phyloP scores from a whole-genome alignment of 371 early-diverging fungal genomes.

The Haplosporangium sp. region DNA sequence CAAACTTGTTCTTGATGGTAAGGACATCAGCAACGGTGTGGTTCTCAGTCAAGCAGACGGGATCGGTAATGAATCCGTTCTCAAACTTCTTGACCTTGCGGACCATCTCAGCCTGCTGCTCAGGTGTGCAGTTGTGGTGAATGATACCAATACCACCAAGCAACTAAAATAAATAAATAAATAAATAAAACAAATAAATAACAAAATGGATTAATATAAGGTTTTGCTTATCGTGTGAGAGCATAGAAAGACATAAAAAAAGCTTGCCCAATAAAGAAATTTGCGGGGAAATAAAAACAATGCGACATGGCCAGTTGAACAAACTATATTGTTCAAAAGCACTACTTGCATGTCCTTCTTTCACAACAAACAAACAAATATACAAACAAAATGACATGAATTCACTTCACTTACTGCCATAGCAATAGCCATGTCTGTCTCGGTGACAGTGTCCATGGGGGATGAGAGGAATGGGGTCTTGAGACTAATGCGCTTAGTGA shows the following conservation, averaged over 20 bases:
- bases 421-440: constrained; percentile 96
- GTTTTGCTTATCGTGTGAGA: constrained; percentile 20
- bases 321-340: background rate
- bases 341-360: background rate
- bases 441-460: constrained; percentile 99
- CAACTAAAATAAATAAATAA: constrained; percentile 57
- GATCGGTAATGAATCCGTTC: constrained; percentile 98
- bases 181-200: background rate
- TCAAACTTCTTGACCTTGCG: constrained; percentile 97
- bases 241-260: background rate
- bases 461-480: constrained; percentile 94
- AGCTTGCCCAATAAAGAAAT: constrained; percentile 49
- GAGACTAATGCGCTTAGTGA: constrained; percentile 89
- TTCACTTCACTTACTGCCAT: constrained; percentile 85
- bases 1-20: constrained; percentile 85
- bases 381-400: background rate
- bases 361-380: background rate
- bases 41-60: constrained; percentile 85
- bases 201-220: background rate
- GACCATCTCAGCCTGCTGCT: constrained; percentile 97
- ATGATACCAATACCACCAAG: constrained; percentile 97
- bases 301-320: background rate
- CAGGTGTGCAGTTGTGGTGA: constrained; percentile 96
- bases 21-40: constrained; percentile 91
- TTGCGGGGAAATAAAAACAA: constrained; percentile 42